A percentile compares a stretch with the other conserved stretches of the same genome.
These are phyloP conservation scores for Fragaria vesca DNA, from an alignment of 306 rosid genomes.

Conservation along the genomic window DNA sequence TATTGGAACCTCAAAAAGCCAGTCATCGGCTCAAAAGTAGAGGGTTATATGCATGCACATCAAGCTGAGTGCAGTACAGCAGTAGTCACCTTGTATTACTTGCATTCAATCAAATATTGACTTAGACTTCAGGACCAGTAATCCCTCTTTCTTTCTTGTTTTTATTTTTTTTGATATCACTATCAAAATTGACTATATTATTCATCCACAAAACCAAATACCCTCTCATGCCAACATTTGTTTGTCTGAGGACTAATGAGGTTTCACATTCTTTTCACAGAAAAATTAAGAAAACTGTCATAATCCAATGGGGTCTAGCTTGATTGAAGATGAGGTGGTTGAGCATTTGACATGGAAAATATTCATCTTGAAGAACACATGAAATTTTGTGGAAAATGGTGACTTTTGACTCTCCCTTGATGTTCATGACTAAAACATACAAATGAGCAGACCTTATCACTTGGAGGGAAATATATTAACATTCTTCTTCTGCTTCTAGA, in stretches of 20 bases:
- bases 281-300: neutral
- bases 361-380: neutral
- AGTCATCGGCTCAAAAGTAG: neutral
- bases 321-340: neutral
- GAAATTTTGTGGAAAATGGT: neutral
- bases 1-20: neutral
- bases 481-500: conserved; percentile 1
- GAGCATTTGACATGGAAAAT: neutral
- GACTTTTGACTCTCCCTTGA: neutral
- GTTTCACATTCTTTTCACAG: neutral
- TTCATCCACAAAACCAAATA: neutral
- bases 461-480: neutral
- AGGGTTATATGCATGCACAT: neutral
- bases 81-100: neutral
- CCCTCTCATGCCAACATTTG: neutral
- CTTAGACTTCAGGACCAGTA: neutral
- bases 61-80: neutral
- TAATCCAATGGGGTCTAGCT: neutral
- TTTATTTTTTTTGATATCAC: neutral
- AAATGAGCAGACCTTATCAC: neutral
- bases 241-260: neutral
- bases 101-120: neutral
- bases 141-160: neutral
- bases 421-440: neutral
- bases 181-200: neutral